A percentile compares a stretch with the other conserved stretches of the same genome.
Conservation (phyloP, 2,329 filamentous ascomycete species). For the Colletotrichum sp. region DNA sequence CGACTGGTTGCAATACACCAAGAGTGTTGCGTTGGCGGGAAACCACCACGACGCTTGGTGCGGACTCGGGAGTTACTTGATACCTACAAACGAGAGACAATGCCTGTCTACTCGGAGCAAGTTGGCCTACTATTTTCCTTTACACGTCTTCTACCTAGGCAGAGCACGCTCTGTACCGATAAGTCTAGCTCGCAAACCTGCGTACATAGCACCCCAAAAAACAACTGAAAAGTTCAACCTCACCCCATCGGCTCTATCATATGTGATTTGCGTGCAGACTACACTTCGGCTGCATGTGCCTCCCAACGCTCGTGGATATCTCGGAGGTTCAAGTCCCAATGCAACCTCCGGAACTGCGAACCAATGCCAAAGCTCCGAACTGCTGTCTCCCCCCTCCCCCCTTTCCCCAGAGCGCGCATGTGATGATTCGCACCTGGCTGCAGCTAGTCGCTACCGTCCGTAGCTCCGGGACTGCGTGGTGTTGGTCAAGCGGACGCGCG, state of each 20-base stretch:
- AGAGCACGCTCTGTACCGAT: not conserved
- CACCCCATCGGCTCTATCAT: not conserved
- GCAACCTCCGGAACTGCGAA: not conserved
- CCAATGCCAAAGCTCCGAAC: not conserved
- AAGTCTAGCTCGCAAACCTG: not conserved
- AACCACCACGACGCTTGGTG: not conserved
- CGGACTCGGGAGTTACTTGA: not conserved
- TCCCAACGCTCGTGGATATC: not conserved
- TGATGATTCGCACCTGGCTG: not conserved
- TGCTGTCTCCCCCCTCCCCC: not conserved
- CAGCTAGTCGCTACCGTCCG: slow-evolving; percentile 5
- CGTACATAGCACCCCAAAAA: not conserved
- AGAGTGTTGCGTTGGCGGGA: not conserved
- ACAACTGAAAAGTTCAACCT: not conserved
- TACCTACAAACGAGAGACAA: not conserved
- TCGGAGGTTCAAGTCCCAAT: not conserved
- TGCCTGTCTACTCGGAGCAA: not conserved
- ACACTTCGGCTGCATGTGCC: not conserved
- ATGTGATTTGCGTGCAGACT: not conserved
- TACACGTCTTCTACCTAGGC: not conserved
- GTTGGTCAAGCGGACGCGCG: not conserved
- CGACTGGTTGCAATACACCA: not conserved
- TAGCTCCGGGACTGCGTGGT: slow-evolving; percentile 11
- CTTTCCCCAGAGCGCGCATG: not conserved
- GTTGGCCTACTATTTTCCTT: not conserved